phyloP scores from a whole-genome alignment of 2,329 filamentous ascomycete genomes.

The Aureobasidium sp. region DNA sequence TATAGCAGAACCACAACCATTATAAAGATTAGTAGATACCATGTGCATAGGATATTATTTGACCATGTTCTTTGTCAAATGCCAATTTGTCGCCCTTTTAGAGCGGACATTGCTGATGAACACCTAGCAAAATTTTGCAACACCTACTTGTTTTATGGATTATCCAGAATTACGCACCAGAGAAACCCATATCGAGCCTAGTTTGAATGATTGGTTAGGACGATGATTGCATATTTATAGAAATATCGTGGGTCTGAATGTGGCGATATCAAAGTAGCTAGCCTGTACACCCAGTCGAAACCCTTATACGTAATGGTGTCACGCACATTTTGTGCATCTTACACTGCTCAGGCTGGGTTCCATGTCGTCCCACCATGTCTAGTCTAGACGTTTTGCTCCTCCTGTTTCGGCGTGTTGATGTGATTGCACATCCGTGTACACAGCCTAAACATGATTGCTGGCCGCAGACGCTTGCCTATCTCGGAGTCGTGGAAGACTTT shows the following conservation, averaged over 20 bases:
- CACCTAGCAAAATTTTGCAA: neutral
- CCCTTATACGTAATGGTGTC: neutral
- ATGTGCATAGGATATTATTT: neutral
- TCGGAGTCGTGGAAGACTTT: neutral
- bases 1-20: neutral
- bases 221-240: neutral
- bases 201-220: neutral
- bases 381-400: conserved; percentile 8
- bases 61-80: neutral
- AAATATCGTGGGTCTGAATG: neutral
- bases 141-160: neutral
- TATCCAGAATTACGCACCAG: neutral
- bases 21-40: neutral
- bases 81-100: neutral
- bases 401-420: neutral
- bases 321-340: conserved; percentile 2
- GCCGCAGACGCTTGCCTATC: conserved; percentile 11
- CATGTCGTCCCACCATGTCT: conserved; percentile 4
- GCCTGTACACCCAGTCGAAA: neutral
- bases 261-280: neutral
- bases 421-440: conserved; percentile 15
- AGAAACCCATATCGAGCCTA: neutral
- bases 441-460: conserved; percentile 15
- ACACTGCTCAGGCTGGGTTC: neutral
- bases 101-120: no score